Conservation (phyloP, 306 rosid species). For the Malus asiatica region DNA sequence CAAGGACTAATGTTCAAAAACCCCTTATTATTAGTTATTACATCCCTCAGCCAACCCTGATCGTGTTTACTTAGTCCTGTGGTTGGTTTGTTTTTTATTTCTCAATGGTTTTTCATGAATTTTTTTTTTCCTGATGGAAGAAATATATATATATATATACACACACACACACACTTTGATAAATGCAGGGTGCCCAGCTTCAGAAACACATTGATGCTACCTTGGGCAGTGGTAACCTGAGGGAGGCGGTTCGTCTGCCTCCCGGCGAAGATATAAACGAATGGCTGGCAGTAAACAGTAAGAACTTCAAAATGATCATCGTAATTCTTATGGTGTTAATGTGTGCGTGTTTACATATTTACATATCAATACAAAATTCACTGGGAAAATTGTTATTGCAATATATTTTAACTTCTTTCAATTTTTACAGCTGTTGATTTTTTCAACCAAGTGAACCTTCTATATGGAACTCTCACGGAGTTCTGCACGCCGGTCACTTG, state of each 20-base stretch:
- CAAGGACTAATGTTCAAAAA: no score
- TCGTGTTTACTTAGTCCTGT: background rate
- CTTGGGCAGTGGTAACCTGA: constrained; percentile 81
- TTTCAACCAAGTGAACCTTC: constrained; percentile 83
- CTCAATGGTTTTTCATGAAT: background rate
- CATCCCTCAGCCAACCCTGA: background rate
- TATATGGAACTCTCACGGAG: constrained; percentile 77
- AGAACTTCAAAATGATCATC: background rate
- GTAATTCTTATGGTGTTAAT: background rate
- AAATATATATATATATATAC: background rate
- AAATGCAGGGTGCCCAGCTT: constrained; percentile 78
- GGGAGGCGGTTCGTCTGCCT: constrained; percentile 82
- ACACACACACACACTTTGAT: background rate
- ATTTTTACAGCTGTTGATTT: constrained; percentile 70
- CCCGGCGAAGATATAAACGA: constrained; percentile 92
- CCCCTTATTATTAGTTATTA: background rate
- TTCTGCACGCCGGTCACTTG: constrained; percentile 74
- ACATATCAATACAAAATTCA: background rate
- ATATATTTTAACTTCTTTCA: background rate
- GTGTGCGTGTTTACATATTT: background rate
- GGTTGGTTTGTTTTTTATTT: background rate
- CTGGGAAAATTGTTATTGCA: background rate
- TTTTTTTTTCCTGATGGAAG: background rate
- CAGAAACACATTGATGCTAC: constrained; percentile 81
- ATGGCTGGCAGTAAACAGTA: constrained; percentile 90